These are phyloP conservation scores for Hanseniaspora thailandica DNA, from an alignment of 805 yeast genomes.

Conservation along the genomic window DNA sequence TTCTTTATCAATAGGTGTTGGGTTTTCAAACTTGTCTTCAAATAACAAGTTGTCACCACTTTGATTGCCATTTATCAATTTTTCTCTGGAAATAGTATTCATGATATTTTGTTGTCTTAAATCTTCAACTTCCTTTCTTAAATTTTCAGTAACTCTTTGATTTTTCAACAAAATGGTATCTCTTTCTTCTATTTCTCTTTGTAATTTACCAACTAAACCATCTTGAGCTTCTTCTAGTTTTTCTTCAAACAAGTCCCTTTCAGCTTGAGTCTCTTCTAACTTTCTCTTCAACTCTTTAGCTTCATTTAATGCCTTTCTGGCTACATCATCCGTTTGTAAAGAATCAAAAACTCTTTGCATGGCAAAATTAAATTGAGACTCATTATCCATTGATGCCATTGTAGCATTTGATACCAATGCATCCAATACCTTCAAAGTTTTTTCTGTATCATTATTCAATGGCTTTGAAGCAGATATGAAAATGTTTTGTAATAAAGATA, in stretches of 20 bases:
- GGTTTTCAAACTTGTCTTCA: conserved; percentile 7
- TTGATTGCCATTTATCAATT: not conserved
- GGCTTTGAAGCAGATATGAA: conserved; percentile 25
- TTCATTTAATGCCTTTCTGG: conserved; percentile 57
- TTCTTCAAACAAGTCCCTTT: conserved; percentile 53
- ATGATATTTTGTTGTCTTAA: conserved; percentile 44
- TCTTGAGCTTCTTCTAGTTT: conserved; percentile 68
- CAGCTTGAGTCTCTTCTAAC: conserved; percentile 38
- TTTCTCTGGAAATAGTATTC: conserved; percentile 44
- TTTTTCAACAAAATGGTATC: conserved; percentile 52
- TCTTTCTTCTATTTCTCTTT: conserved; percentile 58
- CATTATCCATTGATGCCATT: conserved; percentile 38
- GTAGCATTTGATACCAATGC: conserved; percentile 60
- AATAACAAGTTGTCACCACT: conserved; percentile 12
- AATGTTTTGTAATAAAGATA: conserved; percentile 36
- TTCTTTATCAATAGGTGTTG: conserved; percentile 24
- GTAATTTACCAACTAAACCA: conserved; percentile 61
- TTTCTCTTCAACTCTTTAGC: conserved; percentile 43
- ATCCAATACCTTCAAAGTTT: conserved; percentile 46
- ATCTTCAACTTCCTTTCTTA: conserved; percentile 57
- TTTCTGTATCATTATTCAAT: conserved; percentile 22
- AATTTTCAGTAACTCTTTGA: conserved; percentile 49
- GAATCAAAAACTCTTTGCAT: conserved; percentile 66
- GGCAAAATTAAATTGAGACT: conserved; percentile 65
- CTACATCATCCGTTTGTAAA: conserved; percentile 80